Base-by-base conservation (phyloP, 495 filamentous ascomycete species). In the Penicillium tannophilum region DNA sequence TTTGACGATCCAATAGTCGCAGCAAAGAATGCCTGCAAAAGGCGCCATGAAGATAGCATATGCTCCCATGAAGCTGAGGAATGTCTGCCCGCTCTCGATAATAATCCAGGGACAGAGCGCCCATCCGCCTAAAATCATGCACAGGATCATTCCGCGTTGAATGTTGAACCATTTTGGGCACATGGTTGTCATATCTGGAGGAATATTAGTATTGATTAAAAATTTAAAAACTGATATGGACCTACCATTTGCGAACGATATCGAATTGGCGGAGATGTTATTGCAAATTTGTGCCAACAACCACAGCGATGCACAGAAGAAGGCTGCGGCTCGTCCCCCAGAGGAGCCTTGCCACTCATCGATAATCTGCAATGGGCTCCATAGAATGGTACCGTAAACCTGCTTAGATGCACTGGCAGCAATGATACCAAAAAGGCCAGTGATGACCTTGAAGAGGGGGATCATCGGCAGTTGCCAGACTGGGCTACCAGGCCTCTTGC, bases 1-100 rank as follows among this genome's bases (percentile, higher is more conserved):
- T 53, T 80, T 78, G 30, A 79, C 68, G 16, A 82, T 46, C 72
- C 76, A 84, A 63, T 74, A 84, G 59, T 84, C 81, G 45, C 73
- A 72, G 50, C 72, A 72, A 31, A 80, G 66, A 58, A 83, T 76
- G 20, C 76, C 79, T 3, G 78, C 76, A 53, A 82, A 59, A 6
- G 71, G 69, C 1, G 60, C 69, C 59, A 73, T 61, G 46, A 73
- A 63, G 3, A 67, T 63, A 5, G 75, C 63, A 58, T 79, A 80
- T n/a, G 73, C 76, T 10, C 64, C 65, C 75, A 88, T 82, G 68
- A 88, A 88, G 33, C 77, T 78, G 9, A 88, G 77, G 66, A 88
- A 82, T 1, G 75, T 82, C 16, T 69, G 63, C 82, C 33, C 33
- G 10, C 33, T 36, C 33, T 36, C 9, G 10, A 36, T 36, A 10